These are phyloP conservation scores for Metschnikowia sp. DNA, from an alignment of 805 yeast genomes.

Conservation along the genomic window DNA sequence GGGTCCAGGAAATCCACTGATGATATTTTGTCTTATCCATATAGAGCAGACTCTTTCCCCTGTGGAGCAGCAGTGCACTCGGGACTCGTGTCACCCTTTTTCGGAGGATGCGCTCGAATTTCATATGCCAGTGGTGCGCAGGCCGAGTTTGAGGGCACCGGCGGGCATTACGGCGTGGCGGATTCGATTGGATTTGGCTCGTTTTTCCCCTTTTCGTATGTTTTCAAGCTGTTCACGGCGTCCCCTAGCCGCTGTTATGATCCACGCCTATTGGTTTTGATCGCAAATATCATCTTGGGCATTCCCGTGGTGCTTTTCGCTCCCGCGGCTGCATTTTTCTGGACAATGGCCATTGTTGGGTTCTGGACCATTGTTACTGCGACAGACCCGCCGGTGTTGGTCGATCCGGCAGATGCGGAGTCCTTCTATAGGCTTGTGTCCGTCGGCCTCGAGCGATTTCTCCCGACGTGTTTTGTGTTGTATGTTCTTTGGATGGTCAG, in stretches of 20 bases:
- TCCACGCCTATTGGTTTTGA: conserved; percentile 56
- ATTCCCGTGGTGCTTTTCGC: conserved; percentile 57
- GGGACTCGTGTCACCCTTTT: conserved; percentile 66
- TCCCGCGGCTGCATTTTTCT: conserved; percentile 42
- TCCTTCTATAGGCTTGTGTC: conserved; percentile 62
- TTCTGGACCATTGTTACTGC: conserved; percentile 80
- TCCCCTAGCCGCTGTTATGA: conserved; percentile 58
- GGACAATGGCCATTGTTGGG: conserved; percentile 62
- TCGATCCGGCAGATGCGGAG: conserved; percentile 51
- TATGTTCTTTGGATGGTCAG: conserved; percentile 66
- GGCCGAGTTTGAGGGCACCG: conserved; percentile 41
- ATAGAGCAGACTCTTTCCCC: conserved; percentile 83
- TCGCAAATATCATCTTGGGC: conserved; percentile 60
- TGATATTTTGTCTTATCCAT: conserved; percentile 48
- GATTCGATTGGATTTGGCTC: conserved; percentile 59
- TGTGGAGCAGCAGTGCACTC: conserved; percentile 91
- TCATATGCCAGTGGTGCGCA: conserved; percentile 53
- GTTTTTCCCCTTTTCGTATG: conserved; percentile 72
- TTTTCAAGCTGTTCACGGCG: conserved; percentile 45
- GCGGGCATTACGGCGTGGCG: conserved; percentile 53
- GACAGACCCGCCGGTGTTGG: conserved; percentile 73
- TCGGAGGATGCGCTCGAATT: conserved; percentile 76
- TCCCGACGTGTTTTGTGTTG: conserved; percentile 71
- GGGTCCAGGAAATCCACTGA: conserved; percentile 36
- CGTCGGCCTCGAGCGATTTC: conserved; percentile 64